phyloP scores from a whole-genome alignment of 257 asterid species.

The Nicotiana tabacum region DNA sequence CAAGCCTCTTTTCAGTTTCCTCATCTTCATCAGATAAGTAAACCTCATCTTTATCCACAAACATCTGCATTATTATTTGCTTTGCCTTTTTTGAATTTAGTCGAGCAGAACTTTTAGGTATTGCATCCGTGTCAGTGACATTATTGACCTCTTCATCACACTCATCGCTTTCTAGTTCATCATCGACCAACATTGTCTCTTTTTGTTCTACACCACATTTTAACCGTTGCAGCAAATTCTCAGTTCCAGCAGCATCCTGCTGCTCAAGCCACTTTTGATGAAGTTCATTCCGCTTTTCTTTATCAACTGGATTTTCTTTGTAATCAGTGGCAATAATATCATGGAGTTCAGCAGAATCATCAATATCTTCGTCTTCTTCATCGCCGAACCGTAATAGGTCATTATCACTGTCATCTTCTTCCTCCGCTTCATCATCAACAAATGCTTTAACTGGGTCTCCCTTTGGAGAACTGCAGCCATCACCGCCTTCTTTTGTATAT shows the following conservation, averaged over 20 bases:
- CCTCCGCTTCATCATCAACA: conserved; percentile 96
- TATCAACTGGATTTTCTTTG: conserved; percentile 59
- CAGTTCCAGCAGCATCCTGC: conserved; percentile 96
- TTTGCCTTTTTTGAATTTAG: conserved; percentile 56
- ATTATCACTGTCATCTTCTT: conserved; percentile 80
- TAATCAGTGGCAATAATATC: conserved; percentile 70
- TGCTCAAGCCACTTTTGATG: conserved; percentile 98
- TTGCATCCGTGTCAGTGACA: conserved; percentile 37
- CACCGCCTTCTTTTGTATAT: conserved; percentile 21
- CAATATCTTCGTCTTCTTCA: conserved; percentile 70
- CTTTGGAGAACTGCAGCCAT: conserved; percentile 32
- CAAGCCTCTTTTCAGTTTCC: conserved; percentile 39
- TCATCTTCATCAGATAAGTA: conserved; percentile 83
- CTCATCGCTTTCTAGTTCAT: conserved; percentile 46
- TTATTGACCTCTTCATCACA: conserved; percentile 43
- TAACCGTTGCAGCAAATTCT: conserved; percentile 67
- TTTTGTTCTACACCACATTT: conserved; percentile 45
- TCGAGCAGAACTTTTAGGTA: conserved; percentile 34
- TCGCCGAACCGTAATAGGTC: conserved; percentile 48
- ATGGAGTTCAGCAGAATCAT: conserved; percentile 68
- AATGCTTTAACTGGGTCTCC: conserved; percentile 71
- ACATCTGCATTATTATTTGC: conserved; percentile 61
- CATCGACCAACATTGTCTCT: conserved; percentile 37
- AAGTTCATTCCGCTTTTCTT: conserved; percentile 72
- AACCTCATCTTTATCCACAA: conserved; percentile 65